Evolutionary conservation across 2,329 filamentous ascomycete species (phyloP).

Genomic region (Lecanicillium sp.): DNA sequence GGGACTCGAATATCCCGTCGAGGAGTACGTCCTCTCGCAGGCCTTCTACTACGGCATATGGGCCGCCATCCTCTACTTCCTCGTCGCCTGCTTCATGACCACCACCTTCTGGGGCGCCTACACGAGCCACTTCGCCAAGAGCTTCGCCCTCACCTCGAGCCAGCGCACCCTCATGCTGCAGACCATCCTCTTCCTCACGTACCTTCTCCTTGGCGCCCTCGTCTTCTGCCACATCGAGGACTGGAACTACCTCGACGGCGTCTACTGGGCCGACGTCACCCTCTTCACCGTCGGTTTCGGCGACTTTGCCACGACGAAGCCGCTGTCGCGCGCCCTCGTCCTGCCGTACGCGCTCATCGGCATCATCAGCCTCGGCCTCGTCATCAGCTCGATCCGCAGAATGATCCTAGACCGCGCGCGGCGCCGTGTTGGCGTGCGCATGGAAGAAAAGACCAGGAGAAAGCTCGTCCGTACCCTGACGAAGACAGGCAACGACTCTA

Average conservation of each 20-base stretch:
- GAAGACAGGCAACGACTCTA: slow-evolving; percentile 37
- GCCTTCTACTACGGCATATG: slow-evolving; percentile 84
- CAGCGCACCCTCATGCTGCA: slow-evolving; percentile 88
- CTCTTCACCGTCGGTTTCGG: slow-evolving; percentile 60
- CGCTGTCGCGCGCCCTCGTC: slow-evolving; percentile 62
- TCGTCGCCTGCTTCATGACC: slow-evolving; percentile 70
- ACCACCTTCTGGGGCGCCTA: slow-evolving; percentile 75
- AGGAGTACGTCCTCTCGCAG: slow-evolving; percentile 63
- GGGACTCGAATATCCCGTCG: slow-evolving; percentile 28
- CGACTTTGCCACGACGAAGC: slow-evolving; percentile 42
- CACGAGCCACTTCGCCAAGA: slow-evolving; percentile 62
- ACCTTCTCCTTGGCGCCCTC: slow-evolving; percentile 70
- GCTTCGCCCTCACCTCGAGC: slow-evolving; percentile 71
- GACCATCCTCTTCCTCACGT: slow-evolving; percentile 78
- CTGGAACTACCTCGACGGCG: slow-evolving; percentile 70
- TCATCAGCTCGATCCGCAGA: slow-evolving; percentile 72
- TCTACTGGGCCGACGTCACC: slow-evolving; percentile 74
- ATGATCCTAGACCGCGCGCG: slow-evolving; percentile 54
- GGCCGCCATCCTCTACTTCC: slow-evolving; percentile 71
- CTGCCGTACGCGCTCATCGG: slow-evolving; percentile 81
- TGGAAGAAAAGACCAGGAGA: slow-evolving; percentile 54
- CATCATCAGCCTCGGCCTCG: slow-evolving; percentile 76
- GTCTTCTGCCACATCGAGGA: slow-evolving; percentile 67
- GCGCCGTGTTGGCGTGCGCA: slow-evolving; percentile 47
- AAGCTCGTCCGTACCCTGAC: slow-evolving; percentile 40